phyloP scores from a whole-genome alignment of 2,329 filamentous ascomycete genomes.

The Claviceps digitariae region DNA sequence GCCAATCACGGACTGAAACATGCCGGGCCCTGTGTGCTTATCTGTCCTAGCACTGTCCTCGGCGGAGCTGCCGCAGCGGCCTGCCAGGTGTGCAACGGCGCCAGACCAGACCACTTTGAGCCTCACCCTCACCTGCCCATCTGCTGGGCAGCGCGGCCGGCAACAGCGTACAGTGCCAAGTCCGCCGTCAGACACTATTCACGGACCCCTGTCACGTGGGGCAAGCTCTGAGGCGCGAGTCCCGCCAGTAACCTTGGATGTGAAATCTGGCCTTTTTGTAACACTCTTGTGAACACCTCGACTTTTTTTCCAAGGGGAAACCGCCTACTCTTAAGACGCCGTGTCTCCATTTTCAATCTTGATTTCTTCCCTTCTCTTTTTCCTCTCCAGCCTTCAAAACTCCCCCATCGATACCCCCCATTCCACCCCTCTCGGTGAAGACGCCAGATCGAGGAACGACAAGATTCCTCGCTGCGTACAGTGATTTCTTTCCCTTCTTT shows the following conservation, averaged over 20 bases:
- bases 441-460: constrained; percentile 18
- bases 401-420: constrained; percentile 14
- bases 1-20: constrained; percentile 6
- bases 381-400: constrained; percentile 9
- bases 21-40: not conserved
- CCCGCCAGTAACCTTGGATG: constrained; percentile 11
- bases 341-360: constrained; percentile 14
- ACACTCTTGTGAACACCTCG: constrained; percentile 29
- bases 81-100: no score
- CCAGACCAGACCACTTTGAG: no score
- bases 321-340: constrained; percentile 22
- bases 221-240: constrained; percentile 4
- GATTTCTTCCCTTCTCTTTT: constrained; percentile 10
- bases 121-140: not conserved
- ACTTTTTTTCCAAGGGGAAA: constrained; percentile 19
- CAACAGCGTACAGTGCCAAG: constrained; percentile 2
- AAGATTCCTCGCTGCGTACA: constrained; percentile 14
- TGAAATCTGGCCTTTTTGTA: constrained; percentile 39
- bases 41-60: constrained; percentile 1
- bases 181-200: not conserved
- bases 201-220: constrained; percentile 18
- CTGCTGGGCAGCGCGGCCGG: not conserved
- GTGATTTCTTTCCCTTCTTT: constrained; percentile 13
- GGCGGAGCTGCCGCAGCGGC: not conserved
- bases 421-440: constrained; percentile 14